Percentiles rank a stretch among this genome's conserved stretches.
Evolutionary conservation across 805 yeast genomes (phyloP).

Genomic region (Wickerhamomyces canadensis): DNA sequence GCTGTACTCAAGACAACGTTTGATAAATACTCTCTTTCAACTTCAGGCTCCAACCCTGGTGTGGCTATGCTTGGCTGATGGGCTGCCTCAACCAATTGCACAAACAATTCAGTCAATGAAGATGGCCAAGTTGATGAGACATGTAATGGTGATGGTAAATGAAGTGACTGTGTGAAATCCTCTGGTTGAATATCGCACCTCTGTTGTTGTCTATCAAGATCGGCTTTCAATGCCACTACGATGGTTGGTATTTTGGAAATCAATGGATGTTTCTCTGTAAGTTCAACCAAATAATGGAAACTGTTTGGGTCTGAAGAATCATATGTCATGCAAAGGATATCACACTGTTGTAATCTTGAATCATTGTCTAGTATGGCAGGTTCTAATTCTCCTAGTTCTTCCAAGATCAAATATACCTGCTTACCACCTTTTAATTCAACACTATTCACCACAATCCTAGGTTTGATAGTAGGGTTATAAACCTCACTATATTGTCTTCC

Average conservation of each 20-base stretch:
- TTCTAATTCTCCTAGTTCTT: slow-evolving; percentile 85
- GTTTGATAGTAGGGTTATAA: slow-evolving; percentile 78
- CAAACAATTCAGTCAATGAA: slow-evolving; percentile 77
- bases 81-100: slow-evolving; percentile 86
- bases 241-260: slow-evolving; percentile 71
- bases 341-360: slow-evolving; percentile 73
- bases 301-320: slow-evolving; percentile 97
- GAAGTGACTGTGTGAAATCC: slow-evolving; percentile 61
- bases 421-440: slow-evolving; percentile 93
- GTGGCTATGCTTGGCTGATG: slow-evolving; percentile 73
- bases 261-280: slow-evolving; percentile 54
- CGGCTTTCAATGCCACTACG: slow-evolving; percentile 92
- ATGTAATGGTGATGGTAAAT: slow-evolving; percentile 79
- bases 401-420: slow-evolving; percentile 86
- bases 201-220: slow-evolving; percentile 92
- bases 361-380: slow-evolving; percentile 74
- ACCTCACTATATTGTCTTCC: slow-evolving; percentile 64
- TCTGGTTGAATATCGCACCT: slow-evolving; percentile 84
- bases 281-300: slow-evolving; percentile 71
- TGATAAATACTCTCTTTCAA: slow-evolving; percentile 44
- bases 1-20: slow-evolving; percentile 57
- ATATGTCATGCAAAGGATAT: slow-evolving; percentile 82
- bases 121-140: slow-evolving; percentile 88
- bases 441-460: slow-evolving; percentile 82
- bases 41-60: slow-evolving; percentile 67